These are phyloP conservation scores for Moesziomyces sp. DNA, from an alignment of 1,284 basidiomycete genomes.

Conservation along the genomic window DNA sequence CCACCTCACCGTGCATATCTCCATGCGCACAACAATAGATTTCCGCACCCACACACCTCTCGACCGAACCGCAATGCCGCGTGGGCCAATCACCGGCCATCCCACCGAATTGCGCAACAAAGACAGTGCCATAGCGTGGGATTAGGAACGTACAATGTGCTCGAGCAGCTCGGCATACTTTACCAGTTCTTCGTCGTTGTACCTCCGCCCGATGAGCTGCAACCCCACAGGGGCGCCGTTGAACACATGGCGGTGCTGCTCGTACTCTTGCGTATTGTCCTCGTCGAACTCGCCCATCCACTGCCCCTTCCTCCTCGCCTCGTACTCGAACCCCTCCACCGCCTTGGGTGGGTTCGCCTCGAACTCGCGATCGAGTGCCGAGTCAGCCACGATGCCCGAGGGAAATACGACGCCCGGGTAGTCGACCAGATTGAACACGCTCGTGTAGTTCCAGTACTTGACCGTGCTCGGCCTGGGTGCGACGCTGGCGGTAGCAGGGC, in stretches of 20 bases:
- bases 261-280: slow-evolving; percentile 32
- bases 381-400: slow-evolving; percentile 24
- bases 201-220: slow-evolving; percentile 45
- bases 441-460: slow-evolving; percentile 53
- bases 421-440: slow-evolving; percentile 53
- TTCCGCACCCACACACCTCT: too few species aligned
- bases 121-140: too few species aligned
- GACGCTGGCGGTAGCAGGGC: slow-evolving; percentile 26
- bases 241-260: slow-evolving; percentile 37
- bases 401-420: slow-evolving; percentile 50
- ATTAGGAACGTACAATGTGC: slow-evolving; percentile 11
- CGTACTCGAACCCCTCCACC: slow-evolving; percentile 9
- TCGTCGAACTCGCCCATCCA: slow-evolving; percentile 24
- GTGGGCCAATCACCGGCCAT: too few species aligned
- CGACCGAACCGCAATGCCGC: too few species aligned
- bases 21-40: too few species aligned
- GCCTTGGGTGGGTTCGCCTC: slow-evolving; percentile 5
- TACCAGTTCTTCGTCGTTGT: slow-evolving; percentile 44
- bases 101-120: too few species aligned
- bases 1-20: too few species aligned
- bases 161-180: slow-evolving; percentile 32
- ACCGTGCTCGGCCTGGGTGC: slow-evolving; percentile 46
- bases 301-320: slow-evolving; percentile 1
- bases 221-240: slow-evolving; percentile 48
- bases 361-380: slow-evolving; percentile 10